These are phyloP conservation scores for Zymoseptoria brevis DNA, from an alignment of 2,329 filamentous ascomycete species.

Conservation along the genomic window DNA sequence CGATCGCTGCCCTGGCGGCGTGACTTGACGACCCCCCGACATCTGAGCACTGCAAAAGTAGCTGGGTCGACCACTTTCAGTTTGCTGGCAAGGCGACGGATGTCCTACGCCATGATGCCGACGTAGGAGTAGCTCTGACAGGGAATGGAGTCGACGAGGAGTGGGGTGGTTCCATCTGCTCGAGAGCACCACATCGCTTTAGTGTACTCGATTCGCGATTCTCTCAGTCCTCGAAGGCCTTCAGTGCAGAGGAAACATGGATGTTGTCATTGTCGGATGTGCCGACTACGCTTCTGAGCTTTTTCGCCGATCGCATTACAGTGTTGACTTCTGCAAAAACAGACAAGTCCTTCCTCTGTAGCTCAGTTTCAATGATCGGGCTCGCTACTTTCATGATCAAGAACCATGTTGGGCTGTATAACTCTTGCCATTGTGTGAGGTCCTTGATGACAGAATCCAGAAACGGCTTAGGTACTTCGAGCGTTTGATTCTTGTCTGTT, in stretches of 20 bases:
- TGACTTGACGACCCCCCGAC: slow-evolving; percentile 11
- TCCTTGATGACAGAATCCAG: slow-evolving; percentile 26
- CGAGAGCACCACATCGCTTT: background rate
- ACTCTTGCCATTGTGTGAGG: slow-evolving; percentile 28
- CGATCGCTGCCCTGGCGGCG: background rate
- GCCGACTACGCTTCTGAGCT: background rate
- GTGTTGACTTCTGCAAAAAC: background rate
- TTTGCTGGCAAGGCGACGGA: slow-evolving; percentile 17
- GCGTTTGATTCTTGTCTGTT: slow-evolving; percentile 2
- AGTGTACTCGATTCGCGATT: background rate
- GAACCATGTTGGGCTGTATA: slow-evolving; percentile 31
- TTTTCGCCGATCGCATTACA: background rate
- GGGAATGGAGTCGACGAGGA: background rate
- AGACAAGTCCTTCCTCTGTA: slow-evolving; percentile 18
- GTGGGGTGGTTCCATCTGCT: background rate
- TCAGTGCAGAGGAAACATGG: background rate
- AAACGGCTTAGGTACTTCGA: slow-evolving; percentile 16
- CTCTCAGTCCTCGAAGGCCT: background rate
- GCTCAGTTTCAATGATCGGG: slow-evolving; percentile 11
- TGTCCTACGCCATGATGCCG: slow-evolving; percentile 9
- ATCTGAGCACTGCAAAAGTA: slow-evolving; percentile 18
- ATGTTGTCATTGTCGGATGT: background rate
- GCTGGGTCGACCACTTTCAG: slow-evolving; percentile 13
- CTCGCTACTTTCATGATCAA: slow-evolving; percentile 24
- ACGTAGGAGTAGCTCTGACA: background rate